Conservation (phyloP, 2,329 filamentous ascomycete genomes). For the Sporothrix euskadiensis region DNA sequence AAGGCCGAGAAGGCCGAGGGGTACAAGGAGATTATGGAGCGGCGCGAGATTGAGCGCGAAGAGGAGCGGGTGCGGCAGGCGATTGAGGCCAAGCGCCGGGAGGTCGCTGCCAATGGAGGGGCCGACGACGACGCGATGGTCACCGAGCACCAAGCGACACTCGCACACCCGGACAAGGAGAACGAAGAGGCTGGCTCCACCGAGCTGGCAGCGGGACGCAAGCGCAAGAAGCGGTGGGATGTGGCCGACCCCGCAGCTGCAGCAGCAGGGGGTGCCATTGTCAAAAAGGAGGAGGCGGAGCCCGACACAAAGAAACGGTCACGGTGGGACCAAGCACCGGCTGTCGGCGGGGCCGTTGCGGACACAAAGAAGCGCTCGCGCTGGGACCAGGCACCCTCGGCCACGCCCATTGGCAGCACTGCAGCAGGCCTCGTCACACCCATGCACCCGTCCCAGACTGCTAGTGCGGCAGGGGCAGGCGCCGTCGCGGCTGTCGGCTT, state of each 20-base stretch:
- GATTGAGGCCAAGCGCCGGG: conserved; percentile 72
- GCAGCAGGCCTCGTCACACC: conserved; percentile 76
- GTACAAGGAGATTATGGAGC: conserved; percentile 88
- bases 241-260: conserved; percentile 59
- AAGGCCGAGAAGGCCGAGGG: conserved; percentile 63
- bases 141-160: conserved; percentile 68
- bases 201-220: conserved; percentile 64
- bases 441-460: conserved; percentile 67
- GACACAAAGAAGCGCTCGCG: conserved; percentile 70
- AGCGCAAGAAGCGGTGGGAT: conserved; percentile 96
- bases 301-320: conserved; percentile 72
- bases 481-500: conserved; percentile 49
- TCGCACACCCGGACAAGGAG: conserved; percentile 74
- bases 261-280: conserved; percentile 36
- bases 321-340: conserved; percentile 83
- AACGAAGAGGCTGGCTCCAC: conserved; percentile 69
- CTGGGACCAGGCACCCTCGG: conserved; percentile 83
- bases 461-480: conserved; percentile 52
- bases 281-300: conserved; percentile 45
- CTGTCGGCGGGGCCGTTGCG: conserved; percentile 56
- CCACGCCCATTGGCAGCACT: conserved; percentile 68
- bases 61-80: conserved; percentile 81
- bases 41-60: conserved; percentile 87
- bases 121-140: conserved; percentile 67
- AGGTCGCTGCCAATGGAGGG: conserved; percentile 51